These are phyloP conservation scores for Aspergillus tanneri DNA, from an alignment of 2,329 filamentous ascomycete species.

Conservation along the genomic window DNA sequence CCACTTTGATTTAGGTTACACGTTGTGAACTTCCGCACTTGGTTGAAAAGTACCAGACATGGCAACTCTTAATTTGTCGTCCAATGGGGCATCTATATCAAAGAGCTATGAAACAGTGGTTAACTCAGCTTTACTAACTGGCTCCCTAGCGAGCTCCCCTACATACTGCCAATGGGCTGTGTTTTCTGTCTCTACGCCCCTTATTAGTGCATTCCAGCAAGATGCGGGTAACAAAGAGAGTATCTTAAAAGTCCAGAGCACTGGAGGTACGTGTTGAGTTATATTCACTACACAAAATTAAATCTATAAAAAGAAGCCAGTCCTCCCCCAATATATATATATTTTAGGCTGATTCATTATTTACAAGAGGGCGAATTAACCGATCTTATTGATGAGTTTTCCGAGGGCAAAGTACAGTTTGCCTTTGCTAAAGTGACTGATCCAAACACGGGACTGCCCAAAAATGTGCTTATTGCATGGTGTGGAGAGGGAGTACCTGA, in stretches of 20 bases:
- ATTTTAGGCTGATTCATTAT: constrained; percentile 20
- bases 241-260: constrained; percentile 88
- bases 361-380: constrained; percentile 78
- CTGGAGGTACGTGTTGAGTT: constrained; percentile 64
- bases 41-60: constrained; percentile 46
- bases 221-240: constrained; percentile 85
- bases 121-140: constrained; percentile 55
- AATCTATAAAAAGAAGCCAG: too few species aligned
- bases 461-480: constrained; percentile 92
- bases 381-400: constrained; percentile 93
- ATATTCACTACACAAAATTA: too few species aligned
- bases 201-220: constrained; percentile 86
- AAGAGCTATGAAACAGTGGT: constrained; percentile 72
- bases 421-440: constrained; percentile 96
- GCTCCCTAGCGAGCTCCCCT: constrained; percentile 64
- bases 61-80: constrained; percentile 77
- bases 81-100: constrained; percentile 74
- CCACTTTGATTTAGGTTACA: background rate
- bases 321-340: background rate
- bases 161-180: constrained; percentile 92
- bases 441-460: constrained; percentile 83
- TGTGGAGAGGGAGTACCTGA: constrained; percentile 98
- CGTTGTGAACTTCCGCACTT: background rate
- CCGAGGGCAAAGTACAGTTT: constrained; percentile 93
- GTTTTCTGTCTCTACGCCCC: constrained; percentile 87